These are phyloP conservation scores for Yamadazyma scolyti DNA, from an alignment of 805 yeast species.

Conservation along the genomic window DNA sequence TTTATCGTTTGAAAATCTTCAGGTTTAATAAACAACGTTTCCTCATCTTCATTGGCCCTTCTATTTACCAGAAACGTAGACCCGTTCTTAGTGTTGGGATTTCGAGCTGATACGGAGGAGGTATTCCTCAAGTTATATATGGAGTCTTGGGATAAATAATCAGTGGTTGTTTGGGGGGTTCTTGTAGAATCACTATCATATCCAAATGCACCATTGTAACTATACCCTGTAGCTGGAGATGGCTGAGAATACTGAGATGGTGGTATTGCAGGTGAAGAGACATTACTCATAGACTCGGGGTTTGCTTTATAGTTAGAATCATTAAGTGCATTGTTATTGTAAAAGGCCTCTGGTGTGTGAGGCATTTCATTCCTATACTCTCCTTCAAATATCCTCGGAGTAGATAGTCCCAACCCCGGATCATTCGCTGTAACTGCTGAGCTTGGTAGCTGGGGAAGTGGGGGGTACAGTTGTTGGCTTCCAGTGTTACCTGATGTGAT, in stretches of 20 bases:
- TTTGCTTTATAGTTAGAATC: conserved; percentile 4
- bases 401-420: not conserved
- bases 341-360: conserved; percentile 22
- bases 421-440: no score
- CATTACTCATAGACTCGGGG: conserved; percentile 10
- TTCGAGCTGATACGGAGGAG: conserved; percentile 3
- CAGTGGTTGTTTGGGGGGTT: conserved; percentile 10
- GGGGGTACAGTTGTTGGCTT: no score
- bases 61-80: conserved; percentile 6
- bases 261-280: conserved; percentile 15
- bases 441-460: no score
- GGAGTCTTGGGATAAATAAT: conserved; percentile 10
- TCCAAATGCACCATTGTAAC: conserved; percentile 4
- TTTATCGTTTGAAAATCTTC: conserved; percentile 50
- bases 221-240: conserved; percentile 8
- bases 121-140: conserved; percentile 2
- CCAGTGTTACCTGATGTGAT: no score
- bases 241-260: conserved; percentile 8
- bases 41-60: conserved; percentile 29
- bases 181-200: conserved; percentile 9
- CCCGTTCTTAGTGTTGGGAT: conserved; percentile 1
- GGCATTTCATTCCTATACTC: conserved; percentile 8
- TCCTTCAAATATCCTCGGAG: conserved; percentile 3
- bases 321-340: conserved; percentile 2
- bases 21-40: conserved; percentile 55